Percentiles rank a stretch among this genome's conserved stretches.
phyloP scores from a whole-genome alignment of 75 land plant species.

The Selaginella moellendorffii region DNA sequence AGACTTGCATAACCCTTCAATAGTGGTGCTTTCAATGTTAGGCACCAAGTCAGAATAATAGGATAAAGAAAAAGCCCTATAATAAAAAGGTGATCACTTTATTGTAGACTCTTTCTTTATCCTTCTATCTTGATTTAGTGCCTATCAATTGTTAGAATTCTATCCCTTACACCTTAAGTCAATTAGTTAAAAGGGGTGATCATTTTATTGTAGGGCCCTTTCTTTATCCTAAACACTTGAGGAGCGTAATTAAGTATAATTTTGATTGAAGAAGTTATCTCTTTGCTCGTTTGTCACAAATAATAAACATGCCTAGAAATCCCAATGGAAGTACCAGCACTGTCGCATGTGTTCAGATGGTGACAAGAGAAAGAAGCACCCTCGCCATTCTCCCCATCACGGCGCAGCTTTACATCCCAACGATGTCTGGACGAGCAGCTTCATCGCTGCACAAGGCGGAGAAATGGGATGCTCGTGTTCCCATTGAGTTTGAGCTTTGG shows the following conservation, averaged over 20 bases:
- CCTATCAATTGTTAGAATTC: constrained; percentile 43
- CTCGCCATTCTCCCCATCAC: constrained; percentile 74
- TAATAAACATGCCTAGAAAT: constrained; percentile 98
- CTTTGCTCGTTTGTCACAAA: constrained; percentile 26
- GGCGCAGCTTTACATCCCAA: constrained; percentile 21
- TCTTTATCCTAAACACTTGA: constrained; percentile 82
- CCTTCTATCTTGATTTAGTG: background rate
- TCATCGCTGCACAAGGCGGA: constrained; percentile 1
- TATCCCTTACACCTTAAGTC: too few relatives aligned
- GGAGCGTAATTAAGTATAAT: constrained; percentile 49
- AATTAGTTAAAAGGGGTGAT: too few relatives aligned
- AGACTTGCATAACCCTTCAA: too few relatives aligned
- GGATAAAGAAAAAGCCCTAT: too few relatives aligned
- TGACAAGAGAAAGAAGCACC: constrained; percentile 92
- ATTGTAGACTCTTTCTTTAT: background rate
- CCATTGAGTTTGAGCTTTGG: too few relatives aligned
- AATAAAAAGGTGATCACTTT: too few relatives aligned
- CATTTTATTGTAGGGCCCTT: too few relatives aligned
- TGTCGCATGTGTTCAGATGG: constrained; percentile 87
- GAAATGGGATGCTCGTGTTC: background rate
- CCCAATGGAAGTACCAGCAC: constrained; percentile 91
- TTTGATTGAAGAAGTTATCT: background rate
- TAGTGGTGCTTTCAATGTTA: too few relatives aligned
- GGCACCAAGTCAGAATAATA: too few relatives aligned
- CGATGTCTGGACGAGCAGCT: constrained; percentile 67